phyloP scores from a whole-genome alignment of 1,284 basidiomycete species.

The Sporisorium iseilematis-ciliati region DNA sequence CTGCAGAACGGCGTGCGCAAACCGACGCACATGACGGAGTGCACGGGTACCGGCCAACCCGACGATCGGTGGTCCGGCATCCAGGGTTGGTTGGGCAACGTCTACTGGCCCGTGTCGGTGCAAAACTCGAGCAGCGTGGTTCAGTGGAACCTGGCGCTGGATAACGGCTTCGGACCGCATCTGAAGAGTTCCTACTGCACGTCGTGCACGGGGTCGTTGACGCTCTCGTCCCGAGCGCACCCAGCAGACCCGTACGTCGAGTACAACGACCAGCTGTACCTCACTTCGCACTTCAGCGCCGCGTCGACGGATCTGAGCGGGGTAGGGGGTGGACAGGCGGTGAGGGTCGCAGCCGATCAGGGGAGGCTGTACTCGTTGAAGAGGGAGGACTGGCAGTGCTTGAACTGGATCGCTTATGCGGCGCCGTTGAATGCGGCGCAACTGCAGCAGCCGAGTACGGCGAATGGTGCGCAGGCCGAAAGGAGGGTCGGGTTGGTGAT shows the following conservation, averaged over 20 bases:
- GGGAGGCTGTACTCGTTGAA: conserved; percentile 22
- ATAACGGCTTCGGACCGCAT: conserved; percentile 45
- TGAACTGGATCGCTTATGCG: conserved; percentile 46
- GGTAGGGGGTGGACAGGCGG: conserved; percentile 49
- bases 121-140: conserved; percentile 36
- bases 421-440: conserved; percentile 23
- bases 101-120: conserved; percentile 49
- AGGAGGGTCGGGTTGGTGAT: conserved; percentile 45
- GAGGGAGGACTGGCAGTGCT: conserved; percentile 24
- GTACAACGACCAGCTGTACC: conserved; percentile 48
- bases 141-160: conserved; percentile 58
- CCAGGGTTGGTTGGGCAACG: conserved; percentile 47
- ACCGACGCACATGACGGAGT: conserved; percentile 55
- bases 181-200: conserved; percentile 43
- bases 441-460: conserved; percentile 25
- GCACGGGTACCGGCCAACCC: conserved; percentile 41
- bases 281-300: conserved; percentile 44
- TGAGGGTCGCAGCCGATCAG: conserved; percentile 19
- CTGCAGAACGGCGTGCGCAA: conserved; percentile 30
- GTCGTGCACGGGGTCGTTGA: conserved; percentile 48
- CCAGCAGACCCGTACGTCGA: conserved; percentile 32
- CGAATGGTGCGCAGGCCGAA: conserved; percentile 7
- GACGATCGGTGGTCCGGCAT: conserved; percentile 32
- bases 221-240: conserved; percentile 31
- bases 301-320: conserved; percentile 46